These are phyloP conservation scores for Kalaharituber pfeilii DNA, from an alignment of 2,329 filamentous ascomycete genomes.

Conservation along the genomic window DNA sequence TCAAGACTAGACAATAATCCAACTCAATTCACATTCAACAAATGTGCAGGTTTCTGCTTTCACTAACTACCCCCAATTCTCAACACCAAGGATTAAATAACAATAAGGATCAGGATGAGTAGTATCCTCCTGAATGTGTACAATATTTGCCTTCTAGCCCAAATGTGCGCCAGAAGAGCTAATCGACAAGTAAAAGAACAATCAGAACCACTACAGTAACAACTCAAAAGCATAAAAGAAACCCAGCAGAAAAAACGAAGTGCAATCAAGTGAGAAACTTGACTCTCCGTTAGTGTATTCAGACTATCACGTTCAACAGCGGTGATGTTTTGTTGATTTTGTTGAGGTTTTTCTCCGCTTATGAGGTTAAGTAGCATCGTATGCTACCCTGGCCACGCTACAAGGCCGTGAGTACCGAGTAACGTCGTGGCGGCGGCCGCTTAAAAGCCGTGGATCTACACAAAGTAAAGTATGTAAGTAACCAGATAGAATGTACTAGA, in stretches of 20 bases:
- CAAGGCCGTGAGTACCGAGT: neutral
- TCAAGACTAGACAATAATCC: too few relatives aligned
- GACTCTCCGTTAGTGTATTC: neutral
- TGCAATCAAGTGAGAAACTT: neutral
- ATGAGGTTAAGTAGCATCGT: too few relatives aligned
- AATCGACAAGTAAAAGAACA: neutral
- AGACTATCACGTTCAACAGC: too few relatives aligned
- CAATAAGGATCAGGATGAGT: too few relatives aligned
- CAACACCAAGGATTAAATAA: too few relatives aligned
- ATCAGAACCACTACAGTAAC: neutral
- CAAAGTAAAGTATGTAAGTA: slow-evolving; percentile 7
- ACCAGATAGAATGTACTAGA: neutral
- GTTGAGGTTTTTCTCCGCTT: too few relatives aligned
- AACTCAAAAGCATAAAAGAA: neutral
- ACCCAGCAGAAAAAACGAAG: neutral
- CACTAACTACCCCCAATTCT: too few relatives aligned
- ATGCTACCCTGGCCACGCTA: neutral
- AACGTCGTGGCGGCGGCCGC: neutral
- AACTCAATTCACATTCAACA: too few relatives aligned
- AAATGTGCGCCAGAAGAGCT: neutral
- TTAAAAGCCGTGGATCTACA: slow-evolving; percentile 47
- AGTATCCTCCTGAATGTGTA: too few relatives aligned
- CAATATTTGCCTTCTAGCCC: neutral
- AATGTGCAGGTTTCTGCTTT: too few relatives aligned
- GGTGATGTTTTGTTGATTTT: too few relatives aligned